phyloP scores from a whole-genome alignment of 169 alveolate genomes.

The Plasmodium adleri region DNA sequence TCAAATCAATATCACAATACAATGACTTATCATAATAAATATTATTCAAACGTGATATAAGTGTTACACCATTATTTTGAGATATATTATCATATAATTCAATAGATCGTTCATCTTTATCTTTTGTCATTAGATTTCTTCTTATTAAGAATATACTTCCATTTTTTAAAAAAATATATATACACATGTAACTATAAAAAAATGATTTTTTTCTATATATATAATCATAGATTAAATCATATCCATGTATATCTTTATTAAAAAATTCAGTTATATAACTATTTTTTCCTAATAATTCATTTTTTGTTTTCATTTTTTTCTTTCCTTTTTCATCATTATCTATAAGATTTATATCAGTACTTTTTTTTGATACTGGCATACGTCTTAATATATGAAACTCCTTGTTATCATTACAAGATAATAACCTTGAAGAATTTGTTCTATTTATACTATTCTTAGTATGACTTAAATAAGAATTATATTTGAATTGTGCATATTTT shows the following conservation, averaged over 20 bases:
- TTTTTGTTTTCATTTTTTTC: neutral
- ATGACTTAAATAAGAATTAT: no score
- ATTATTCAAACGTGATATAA: slow-evolving; percentile 41
- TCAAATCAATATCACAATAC: slow-evolving; percentile 24
- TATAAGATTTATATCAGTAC: no score
- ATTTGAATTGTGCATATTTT: neutral
- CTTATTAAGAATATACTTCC: slow-evolving; percentile 42
- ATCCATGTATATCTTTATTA: slow-evolving; percentile 15
- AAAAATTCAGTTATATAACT: slow-evolving; percentile 3
- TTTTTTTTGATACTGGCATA: neutral
- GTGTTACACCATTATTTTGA: slow-evolving; percentile 42
- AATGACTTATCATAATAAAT: slow-evolving; percentile 16
- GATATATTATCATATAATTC: neutral
- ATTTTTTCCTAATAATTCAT: neutral
- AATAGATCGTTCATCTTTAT: neutral
- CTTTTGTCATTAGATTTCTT: slow-evolving; percentile 22
- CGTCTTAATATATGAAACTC: neutral
- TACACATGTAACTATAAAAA: slow-evolving; percentile 55
- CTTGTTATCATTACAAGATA: neutral
- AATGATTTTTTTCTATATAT: slow-evolving; percentile 27
- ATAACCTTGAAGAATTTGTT: neutral
- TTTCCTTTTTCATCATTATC: neutral
- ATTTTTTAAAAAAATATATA: slow-evolving; percentile 40
- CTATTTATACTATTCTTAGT: neutral
- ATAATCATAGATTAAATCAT: slow-evolving; percentile 33